A percentile compares a stretch with the other conserved stretches of the same genome.
Evolutionary conservation across 164 flowering plant species (phyloP).

Genomic region (Sedum album): DNA sequence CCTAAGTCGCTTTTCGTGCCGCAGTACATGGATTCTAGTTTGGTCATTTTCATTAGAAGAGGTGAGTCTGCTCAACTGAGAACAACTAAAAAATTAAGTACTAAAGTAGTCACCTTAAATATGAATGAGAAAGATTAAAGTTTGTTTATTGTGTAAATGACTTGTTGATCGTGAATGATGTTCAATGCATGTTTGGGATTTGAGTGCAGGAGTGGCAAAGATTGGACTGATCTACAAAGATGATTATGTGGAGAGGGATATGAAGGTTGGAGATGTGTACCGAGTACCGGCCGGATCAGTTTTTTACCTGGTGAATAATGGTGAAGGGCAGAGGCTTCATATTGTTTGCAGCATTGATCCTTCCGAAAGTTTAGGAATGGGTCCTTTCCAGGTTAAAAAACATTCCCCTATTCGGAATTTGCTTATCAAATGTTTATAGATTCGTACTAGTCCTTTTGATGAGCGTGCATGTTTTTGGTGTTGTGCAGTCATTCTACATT

Average conservation of each 20-base stretch:
- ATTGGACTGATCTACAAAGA: slow-evolving; percentile 59
- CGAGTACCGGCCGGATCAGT: slow-evolving; percentile 73
- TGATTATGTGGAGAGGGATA: slow-evolving; percentile 38
- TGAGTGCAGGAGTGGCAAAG: slow-evolving; percentile 61
- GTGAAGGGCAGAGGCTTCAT: slow-evolving; percentile 59
- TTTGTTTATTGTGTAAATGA: background rate
- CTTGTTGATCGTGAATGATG: background rate
- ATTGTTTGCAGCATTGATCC: slow-evolving; percentile 67
- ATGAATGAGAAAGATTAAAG: background rate
- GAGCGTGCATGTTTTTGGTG: background rate
- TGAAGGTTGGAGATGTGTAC: slow-evolving; percentile 66
- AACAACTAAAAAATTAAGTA: background rate
- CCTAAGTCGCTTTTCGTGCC: slow-evolving; percentile 68
- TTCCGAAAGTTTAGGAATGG: slow-evolving; percentile 45
- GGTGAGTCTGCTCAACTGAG: slow-evolving; percentile 27
- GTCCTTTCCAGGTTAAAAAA: slow-evolving; percentile 42
- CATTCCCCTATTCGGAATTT: background rate
- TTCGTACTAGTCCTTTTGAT: no score
- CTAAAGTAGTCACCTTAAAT: no score
- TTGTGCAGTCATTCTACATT: slow-evolving; percentile 68
- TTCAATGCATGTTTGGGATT: background rate
- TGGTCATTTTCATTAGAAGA: slow-evolving; percentile 65
- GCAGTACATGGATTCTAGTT: slow-evolving; percentile 71
- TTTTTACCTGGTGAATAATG: slow-evolving; percentile 66
- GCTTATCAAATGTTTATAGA: background rate